Base-by-base conservation (phyloP, 1,139 yeast genomes). In the Diutina sp. region DNA sequence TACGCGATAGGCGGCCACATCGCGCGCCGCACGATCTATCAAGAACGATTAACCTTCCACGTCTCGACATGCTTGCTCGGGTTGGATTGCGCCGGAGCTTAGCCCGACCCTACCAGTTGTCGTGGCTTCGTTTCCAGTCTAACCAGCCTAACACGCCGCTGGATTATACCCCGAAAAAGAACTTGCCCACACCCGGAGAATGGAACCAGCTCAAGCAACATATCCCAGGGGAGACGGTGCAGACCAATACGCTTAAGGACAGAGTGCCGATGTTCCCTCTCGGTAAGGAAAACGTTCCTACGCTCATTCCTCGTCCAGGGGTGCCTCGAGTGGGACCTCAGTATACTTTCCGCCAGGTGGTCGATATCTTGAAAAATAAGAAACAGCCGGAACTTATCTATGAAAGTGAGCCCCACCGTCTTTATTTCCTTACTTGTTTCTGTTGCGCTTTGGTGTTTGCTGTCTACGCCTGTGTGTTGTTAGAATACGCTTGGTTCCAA, bases 331-430 rank as follows among this genome's bases (percentile, higher is more conserved):
- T 84, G 2, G 84, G 87, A 1, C 75, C 79, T 16, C 75, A 76
- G 55, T 70, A 80, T 64, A 74, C 84, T 6, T 81, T 88, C 63
- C 73, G 82, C 28, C 86, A 85, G 65, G 84, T 88, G 69, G 73
- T 86, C 62, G 78, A 78, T 58, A 77, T 81, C n/a, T 71, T 89
- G 58, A 74, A 79, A 59, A 71, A 73, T 55, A 82, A 83, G 62
- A 71, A 70, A 8, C 76, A 78, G 56, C 95, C 95, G 1, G 95
- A 87, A 66, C 73, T 89, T 58, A 77, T 89, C 55, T 89, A 89
- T 68, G 91, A 87, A 72, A 83, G 90, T 41, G 96, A 89, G 69
- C 88, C 95, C 0, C 96, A 89, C 66, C 74, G 87, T 58, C 73
- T 87, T 35, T 89, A 87, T 67, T 87, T 88, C 66, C 71, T 87